These are phyloP conservation scores for Nigrospora sphaerica DNA, from an alignment of 2,329 filamentous ascomycete genomes.

Conservation along the genomic window DNA sequence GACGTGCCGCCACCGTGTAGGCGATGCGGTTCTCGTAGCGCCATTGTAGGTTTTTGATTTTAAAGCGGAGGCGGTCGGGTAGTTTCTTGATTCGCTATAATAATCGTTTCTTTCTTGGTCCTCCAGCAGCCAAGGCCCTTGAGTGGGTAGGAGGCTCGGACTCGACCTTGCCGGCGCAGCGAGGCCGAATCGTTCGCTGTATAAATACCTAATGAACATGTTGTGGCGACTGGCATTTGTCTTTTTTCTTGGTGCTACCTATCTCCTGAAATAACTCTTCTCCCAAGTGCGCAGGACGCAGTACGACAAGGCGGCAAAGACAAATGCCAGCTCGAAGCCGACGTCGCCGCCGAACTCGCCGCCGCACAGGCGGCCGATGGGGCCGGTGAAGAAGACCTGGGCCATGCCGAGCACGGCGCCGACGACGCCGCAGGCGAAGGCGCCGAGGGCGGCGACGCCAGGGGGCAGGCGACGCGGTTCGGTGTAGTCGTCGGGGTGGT, in stretches of 20 bases:
- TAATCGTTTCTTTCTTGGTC: too few species aligned
- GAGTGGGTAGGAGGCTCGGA: too few species aligned
- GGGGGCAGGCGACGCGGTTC: conserved; percentile 50
- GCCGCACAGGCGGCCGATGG: conserved; percentile 55
- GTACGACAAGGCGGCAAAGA: conserved; percentile 48
- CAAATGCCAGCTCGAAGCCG: conserved; percentile 58
- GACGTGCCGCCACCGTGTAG: too few species aligned
- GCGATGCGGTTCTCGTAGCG: too few species aligned
- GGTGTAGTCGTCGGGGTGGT: conserved; percentile 52
- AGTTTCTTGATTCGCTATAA: too few species aligned
- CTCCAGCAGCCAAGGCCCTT: too few species aligned
- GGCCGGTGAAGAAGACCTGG: conserved; percentile 62
- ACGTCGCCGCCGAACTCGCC: conserved; percentile 37
- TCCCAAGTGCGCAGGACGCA: conserved; percentile 37
- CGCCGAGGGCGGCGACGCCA: conserved; percentile 54
- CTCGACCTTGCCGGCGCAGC: too few species aligned
- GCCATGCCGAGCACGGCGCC: conserved; percentile 66
- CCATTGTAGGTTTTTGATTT: too few species aligned
- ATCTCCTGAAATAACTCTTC: conserved; percentile 13
- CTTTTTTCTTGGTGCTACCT: not conserved
- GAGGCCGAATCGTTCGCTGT: too few species aligned
- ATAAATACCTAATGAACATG: too few species aligned
- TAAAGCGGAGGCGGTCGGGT: too few species aligned
- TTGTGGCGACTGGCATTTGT: not conserved
- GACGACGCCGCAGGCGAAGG: conserved; percentile 56